Evolutionary conservation across 768 basidiomycete species (phyloP).

Genomic region (Tricholomella constricta): DNA sequence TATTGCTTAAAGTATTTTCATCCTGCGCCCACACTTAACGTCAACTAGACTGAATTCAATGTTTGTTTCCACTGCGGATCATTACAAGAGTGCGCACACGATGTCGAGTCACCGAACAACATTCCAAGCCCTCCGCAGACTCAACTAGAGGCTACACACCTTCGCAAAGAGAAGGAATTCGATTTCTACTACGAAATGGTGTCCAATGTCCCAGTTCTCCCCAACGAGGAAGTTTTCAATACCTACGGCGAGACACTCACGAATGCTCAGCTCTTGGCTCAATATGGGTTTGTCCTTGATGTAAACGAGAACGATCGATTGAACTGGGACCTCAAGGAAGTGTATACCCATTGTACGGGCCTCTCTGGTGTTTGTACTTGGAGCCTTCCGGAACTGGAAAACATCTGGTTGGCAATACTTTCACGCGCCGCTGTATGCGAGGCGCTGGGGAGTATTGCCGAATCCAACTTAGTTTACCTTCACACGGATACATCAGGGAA

Average conservation of each 20-base stretch:
- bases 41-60: conserved; percentile 62
- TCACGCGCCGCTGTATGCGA: not conserved
- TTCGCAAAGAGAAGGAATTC: conserved; percentile 13
- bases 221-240: conserved; percentile 68
- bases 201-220: conserved; percentile 49
- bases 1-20: conserved; percentile 20
- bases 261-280: conserved; percentile 66
- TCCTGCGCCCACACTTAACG: not conserved
- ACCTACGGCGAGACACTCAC: conserved; percentile 69
- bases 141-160: not conserved
- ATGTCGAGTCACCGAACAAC: conserved; percentile 22
- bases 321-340: conserved; percentile 39
- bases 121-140: not conserved
- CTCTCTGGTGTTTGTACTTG: conserved; percentile 3
- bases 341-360: conserved; percentile 19
- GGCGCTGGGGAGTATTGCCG: conserved; percentile 17
- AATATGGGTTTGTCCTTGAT: conserved; percentile 77
- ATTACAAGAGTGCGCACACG: conserved; percentile 68
- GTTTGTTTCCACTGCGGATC: conserved; percentile 78
- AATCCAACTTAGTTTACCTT: conserved; percentile 22
- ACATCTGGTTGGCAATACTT: conserved; percentile 11
- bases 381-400: conserved; percentile 1
- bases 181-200: conserved; percentile 69
- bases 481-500: conserved; percentile 4
- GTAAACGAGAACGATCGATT: conserved; percentile 69